Percentiles rank a stretch among this genome's conserved stretches.
These are phyloP conservation scores for Botrytis medusae DNA, from an alignment of 2,329 filamentous ascomycete genomes.

Conservation along the genomic window DNA sequence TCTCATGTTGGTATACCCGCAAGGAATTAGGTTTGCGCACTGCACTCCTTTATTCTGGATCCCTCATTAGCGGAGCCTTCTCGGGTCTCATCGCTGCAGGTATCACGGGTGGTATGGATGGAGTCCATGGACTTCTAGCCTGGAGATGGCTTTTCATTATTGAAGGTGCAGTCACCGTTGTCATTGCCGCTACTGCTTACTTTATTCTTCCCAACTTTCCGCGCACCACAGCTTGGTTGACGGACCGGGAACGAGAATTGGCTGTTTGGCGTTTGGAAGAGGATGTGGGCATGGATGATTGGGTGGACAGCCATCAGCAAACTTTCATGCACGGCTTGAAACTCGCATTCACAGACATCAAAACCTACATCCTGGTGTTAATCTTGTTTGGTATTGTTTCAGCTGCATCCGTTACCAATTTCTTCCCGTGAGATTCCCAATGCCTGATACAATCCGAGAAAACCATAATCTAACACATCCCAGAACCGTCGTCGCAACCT, in stretches of 20 bases:
- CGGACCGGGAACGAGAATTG: conserved; percentile 55
- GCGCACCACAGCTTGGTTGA: conserved; percentile 56
- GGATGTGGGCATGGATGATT: conserved; percentile 51
- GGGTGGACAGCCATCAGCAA: conserved; percentile 23
- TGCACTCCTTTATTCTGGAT: conserved; percentile 65
- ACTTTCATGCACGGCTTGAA: conserved; percentile 46
- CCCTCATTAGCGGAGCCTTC: conserved; percentile 69
- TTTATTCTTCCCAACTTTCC: conserved; percentile 68
- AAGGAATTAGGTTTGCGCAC: conserved; percentile 66
- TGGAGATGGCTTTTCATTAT: conserved; percentile 72
- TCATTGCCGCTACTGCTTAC: conserved; percentile 55
- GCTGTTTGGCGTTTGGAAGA: conserved; percentile 60
- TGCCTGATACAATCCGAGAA: not conserved
- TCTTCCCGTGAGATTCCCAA: conserved; percentile 56
- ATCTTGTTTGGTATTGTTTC: conserved; percentile 56
- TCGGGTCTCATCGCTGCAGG: conserved; percentile 64
- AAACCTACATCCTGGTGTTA: conserved; percentile 41
- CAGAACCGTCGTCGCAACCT: conserved; percentile 63
- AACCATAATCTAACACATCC: conserved; percentile 39
- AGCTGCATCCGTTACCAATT: conserved; percentile 62
- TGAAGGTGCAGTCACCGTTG: conserved; percentile 65
- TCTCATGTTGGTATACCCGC: conserved; percentile 67
- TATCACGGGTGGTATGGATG: conserved; percentile 65
- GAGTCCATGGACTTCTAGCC: conserved; percentile 54
- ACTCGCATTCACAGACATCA: conserved; percentile 55